phyloP scores from a whole-genome alignment of 1,284 basidiomycete species.

The Trametes versicolor region DNA sequence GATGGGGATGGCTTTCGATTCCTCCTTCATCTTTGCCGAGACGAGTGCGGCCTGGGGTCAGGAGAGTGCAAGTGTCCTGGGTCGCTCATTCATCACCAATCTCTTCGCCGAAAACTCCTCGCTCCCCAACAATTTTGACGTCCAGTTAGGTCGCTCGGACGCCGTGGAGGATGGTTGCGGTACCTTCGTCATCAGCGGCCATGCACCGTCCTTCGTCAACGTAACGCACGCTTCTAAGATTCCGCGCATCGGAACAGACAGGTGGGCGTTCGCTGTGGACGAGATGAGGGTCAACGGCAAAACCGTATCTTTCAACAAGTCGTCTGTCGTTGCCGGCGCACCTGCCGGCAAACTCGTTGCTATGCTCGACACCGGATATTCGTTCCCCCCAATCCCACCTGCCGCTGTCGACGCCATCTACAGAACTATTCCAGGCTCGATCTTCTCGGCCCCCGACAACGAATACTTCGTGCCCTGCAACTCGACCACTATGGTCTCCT shows the following conservation, averaged over 20 bases:
- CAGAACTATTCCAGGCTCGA: slow-evolving; percentile 37
- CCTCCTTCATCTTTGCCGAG: background rate
- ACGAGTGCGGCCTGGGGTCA: background rate
- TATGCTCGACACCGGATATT: slow-evolving; percentile 45
- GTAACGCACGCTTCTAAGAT: slow-evolving; percentile 39
- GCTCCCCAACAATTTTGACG: slow-evolving; percentile 31
- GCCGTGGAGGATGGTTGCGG: slow-evolving; percentile 22
- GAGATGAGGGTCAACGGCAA: slow-evolving; percentile 42
- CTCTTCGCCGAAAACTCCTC: background rate
- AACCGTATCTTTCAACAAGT: slow-evolving; percentile 40
- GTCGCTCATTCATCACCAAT: background rate
- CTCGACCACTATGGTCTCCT: slow-evolving; percentile 35
- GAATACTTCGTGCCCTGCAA: slow-evolving; percentile 42
- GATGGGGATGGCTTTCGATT: background rate
- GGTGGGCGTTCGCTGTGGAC: slow-evolving; percentile 43
- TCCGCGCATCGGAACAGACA: slow-evolving; percentile 56
- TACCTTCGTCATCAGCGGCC: slow-evolving; percentile 43
- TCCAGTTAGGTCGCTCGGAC: slow-evolving; percentile 41
- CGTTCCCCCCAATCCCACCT: slow-evolving; percentile 41
- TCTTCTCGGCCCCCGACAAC: slow-evolving; percentile 25
- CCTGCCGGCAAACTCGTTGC: slow-evolving; percentile 41
- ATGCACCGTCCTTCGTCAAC: slow-evolving; percentile 31
- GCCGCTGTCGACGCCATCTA: slow-evolving; percentile 44
- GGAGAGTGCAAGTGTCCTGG: background rate
- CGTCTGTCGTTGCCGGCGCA: slow-evolving; percentile 33